Evolutionary conservation across 1,284 basidiomycete species (phyloP).

Genomic region (Leccinum colubrinum): DNA sequence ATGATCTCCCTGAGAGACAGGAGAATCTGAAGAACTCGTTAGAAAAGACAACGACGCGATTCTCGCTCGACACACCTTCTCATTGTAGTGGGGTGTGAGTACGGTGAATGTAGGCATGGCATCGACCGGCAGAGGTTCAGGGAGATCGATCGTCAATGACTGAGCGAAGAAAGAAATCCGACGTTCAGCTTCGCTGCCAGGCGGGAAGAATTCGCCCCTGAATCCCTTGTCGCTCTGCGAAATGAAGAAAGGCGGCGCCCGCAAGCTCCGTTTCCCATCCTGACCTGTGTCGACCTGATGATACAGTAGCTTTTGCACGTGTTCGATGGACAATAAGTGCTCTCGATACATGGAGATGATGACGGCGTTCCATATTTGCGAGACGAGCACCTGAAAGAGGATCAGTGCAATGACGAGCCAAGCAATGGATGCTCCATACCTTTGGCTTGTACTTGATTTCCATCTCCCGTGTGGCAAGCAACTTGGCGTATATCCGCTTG

Average conservation of each 20-base stretch:
- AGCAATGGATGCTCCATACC: slow-evolving; percentile 40
- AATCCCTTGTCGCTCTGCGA: slow-evolving; percentile 82
- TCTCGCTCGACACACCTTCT: slow-evolving; percentile 59
- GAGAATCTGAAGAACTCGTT: slow-evolving; percentile 57
- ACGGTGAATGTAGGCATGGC: slow-evolving; percentile 98
- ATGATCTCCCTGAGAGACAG: slow-evolving; percentile 95
- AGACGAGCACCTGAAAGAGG: slow-evolving; percentile 80
- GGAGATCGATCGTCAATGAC: slow-evolving; percentile 87
- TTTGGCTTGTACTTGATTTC: slow-evolving; percentile 97
- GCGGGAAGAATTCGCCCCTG: slow-evolving; percentile 92
- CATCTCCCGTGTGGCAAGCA: slow-evolving; percentile 90
- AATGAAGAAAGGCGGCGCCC: slow-evolving; percentile 94
- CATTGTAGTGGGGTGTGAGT: slow-evolving; percentile 92
- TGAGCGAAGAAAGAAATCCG: slow-evolving; percentile 97
- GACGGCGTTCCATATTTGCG: slow-evolving; percentile 97
- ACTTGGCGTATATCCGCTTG: slow-evolving; percentile 93
- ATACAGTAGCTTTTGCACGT: slow-evolving; percentile 92
- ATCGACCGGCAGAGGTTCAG: slow-evolving; percentile 88
- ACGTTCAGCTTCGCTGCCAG: slow-evolving; percentile 89
- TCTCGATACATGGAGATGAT: slow-evolving; percentile 99
- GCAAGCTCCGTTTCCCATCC: slow-evolving; percentile 83
- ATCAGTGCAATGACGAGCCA: slow-evolving; percentile 1
- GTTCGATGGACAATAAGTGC: slow-evolving; percentile 93
- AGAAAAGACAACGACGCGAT: slow-evolving; percentile 5
- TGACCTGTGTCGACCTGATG: slow-evolving; percentile 88